Base-by-base conservation (phyloP, 306 rosid species). In the Crotalaria pallida region DNA sequence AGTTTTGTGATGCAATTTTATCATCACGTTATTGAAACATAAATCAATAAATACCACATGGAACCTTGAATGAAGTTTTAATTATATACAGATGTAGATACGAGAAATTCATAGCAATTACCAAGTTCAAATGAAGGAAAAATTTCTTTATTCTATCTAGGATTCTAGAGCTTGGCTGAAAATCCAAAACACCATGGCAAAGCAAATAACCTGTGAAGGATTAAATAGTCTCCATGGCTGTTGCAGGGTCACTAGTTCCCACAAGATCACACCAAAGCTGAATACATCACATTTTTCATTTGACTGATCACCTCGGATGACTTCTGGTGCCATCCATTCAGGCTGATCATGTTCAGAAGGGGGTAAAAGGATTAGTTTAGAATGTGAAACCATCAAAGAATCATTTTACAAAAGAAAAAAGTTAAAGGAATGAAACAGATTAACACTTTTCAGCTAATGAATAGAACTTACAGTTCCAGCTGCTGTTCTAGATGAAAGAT, bases 311-410 rank as follows among this genome's bases (percentile, higher is more conserved):
- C 89, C 87, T 45, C 89, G 88, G 74, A 93, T 91, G 71, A 93
- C 98, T 88, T 93, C 98, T 31, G 98, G 98, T 62, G 98, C 98
- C 98, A 93, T 90, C 98, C 98, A 93, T 79, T 90, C 98, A 34
- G 98, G 88, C 88, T 84, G 63, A 69, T 48, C 48, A 41, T 23
- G 44, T 67, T 11, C 53, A 79, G 24, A 19, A 62, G 13, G 21
- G 21, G 33, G 2, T 33, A 15, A 27, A 66, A 16, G 13, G 64
- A 34, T 2, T 23, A 31, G 41, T 72, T 76, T 72, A 76, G 76
- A 41, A 43, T 58, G 76, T 73, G 57, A 63, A 70, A 60, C 16
- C 67, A 69, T 40, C 72, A 56, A 59, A 47, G 2, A 69, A 53
- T 33, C 69, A 17, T 23, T 47, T 59, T 40, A 53, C 24, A 24